A percentile compares a stretch with the other conserved stretches of the same genome.
Evolutionary conservation across 164 flowering plant species (phyloP).

Genomic region (Houttuynia cordata): DNA sequence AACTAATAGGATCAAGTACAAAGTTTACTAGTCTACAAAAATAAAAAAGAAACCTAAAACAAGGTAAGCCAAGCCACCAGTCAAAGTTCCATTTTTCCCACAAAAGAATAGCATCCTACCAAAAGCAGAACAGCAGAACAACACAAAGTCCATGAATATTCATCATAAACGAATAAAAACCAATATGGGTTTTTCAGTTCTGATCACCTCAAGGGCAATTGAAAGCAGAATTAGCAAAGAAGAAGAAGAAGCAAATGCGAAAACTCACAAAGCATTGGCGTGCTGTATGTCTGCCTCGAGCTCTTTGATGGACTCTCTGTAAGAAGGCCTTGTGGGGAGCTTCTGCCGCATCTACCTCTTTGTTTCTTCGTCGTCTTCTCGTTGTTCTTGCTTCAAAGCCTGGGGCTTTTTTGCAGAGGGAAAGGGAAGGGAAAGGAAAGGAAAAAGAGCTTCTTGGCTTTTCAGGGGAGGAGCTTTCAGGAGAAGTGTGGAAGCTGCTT

Average conservation of each 20-base stretch:
- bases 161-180: neutral
- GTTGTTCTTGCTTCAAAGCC: neutral
- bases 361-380: neutral
- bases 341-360: constrained; percentile 4
- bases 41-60: too few relatives aligned
- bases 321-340: constrained; percentile 3
- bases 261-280: constrained; percentile 8
- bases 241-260: neutral
- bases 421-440: too few relatives aligned
- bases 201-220: neutral
- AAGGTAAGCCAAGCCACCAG: too few relatives aligned
- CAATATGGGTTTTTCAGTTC: neutral
- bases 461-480: neutral
- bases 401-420: neutral
- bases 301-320: constrained; percentile 9
- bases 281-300: constrained; percentile 11
- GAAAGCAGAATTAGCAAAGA: neutral
- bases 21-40: too few relatives aligned
- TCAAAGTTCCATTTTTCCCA: neutral
- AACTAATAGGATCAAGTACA: too few relatives aligned
- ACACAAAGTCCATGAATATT: neutral
- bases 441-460: neutral
- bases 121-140: neutral
- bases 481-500: neutral
- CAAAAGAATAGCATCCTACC: too few relatives aligned